Evolutionary conservation across 1,284 basidiomycete species (phyloP).

Genomic region (Microbotryum lychnidis-dioicae): DNA sequence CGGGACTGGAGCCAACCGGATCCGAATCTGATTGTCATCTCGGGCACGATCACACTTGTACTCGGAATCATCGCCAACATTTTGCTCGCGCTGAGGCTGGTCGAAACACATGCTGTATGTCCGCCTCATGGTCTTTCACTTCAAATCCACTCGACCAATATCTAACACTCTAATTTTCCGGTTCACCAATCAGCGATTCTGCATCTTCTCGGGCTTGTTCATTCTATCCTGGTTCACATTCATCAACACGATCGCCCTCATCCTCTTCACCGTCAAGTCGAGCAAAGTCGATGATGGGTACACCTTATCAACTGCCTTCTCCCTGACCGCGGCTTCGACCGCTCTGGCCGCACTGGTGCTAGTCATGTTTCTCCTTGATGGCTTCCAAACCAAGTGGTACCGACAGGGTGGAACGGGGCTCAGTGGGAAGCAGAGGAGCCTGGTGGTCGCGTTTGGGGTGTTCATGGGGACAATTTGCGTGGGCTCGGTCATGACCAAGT

Average conservation of each 20-base stretch:
- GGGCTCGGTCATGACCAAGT: conserved; percentile 1
- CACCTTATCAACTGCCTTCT: conserved; percentile 20
- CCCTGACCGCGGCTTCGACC: conserved; percentile 10
- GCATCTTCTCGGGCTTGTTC: conserved; percentile 5
- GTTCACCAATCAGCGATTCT: conserved; percentile 27
- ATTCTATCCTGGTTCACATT: conserved; percentile 2
- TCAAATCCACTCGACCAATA: not conserved
- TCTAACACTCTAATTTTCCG: not conserved
- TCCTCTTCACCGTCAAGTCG: conserved; percentile 11
- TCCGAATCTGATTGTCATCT: conserved; percentile 13
- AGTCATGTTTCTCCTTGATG: conserved; percentile 7
- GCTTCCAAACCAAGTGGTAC: conserved; percentile 5
- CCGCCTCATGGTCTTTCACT: not conserved
- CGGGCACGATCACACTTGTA: conserved; percentile 50
- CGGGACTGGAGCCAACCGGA: conserved; percentile 1
- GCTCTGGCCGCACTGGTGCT: conserved; percentile 2
- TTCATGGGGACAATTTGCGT: conserved; percentile 9
- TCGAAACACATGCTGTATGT: conserved; percentile 53
- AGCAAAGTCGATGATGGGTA: conserved; percentile 11
- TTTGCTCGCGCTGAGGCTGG: conserved; percentile 59
- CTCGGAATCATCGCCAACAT: conserved; percentile 61
- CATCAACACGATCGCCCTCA: conserved; percentile 8
- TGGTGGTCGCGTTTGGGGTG: conserved; percentile 10
- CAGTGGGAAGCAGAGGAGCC: conserved; percentile 6
- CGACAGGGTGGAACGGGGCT: conserved; percentile 6